phyloP scores from a whole-genome alignment of 179 eudicot genomes.

The Silene coronaria region DNA sequence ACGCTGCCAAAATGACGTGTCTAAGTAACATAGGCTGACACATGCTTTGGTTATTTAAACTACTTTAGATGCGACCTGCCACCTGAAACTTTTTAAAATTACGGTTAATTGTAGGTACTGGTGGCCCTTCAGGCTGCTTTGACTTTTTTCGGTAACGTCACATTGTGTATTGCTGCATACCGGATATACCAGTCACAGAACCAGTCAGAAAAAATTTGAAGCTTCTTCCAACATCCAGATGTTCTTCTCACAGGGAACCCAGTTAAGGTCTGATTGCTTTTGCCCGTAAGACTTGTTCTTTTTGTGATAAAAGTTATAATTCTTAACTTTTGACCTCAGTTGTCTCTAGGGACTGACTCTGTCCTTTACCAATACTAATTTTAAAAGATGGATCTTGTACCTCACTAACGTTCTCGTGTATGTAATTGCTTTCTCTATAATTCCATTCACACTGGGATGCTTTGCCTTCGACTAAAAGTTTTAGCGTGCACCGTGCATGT shows the following conservation, averaged over 20 bases:
- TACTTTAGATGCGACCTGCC: not conserved
- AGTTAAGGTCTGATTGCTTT: slow-evolving; percentile 16
- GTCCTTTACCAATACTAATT: not conserved
- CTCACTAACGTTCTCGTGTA: slow-evolving; percentile 2
- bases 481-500: not conserved
- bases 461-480: not conserved
- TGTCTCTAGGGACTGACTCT: not conserved
- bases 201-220: slow-evolving; percentile 37
- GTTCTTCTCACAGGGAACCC: not conserved
- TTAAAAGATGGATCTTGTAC: slow-evolving; percentile 1
- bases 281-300: not conserved
- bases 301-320: slow-evolving; percentile 4
- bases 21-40: not conserved
- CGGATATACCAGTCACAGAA: slow-evolving; percentile 60
- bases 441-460: not conserved
- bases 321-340: not conserved
- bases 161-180: slow-evolving; percentile 87
- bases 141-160: slow-evolving; percentile 71
- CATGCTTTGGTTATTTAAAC: not conserved
- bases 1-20: not conserved
- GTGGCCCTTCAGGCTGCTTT: slow-evolving; percentile 91
- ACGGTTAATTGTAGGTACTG: slow-evolving; percentile 46
- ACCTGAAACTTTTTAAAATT: slow-evolving; percentile 4
- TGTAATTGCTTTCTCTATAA: slow-evolving; percentile 8
- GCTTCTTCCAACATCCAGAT: not conserved